These are phyloP conservation scores for Wickerhamomyces mucosus DNA, from an alignment of 805 yeast species.

Conservation along the genomic window DNA sequence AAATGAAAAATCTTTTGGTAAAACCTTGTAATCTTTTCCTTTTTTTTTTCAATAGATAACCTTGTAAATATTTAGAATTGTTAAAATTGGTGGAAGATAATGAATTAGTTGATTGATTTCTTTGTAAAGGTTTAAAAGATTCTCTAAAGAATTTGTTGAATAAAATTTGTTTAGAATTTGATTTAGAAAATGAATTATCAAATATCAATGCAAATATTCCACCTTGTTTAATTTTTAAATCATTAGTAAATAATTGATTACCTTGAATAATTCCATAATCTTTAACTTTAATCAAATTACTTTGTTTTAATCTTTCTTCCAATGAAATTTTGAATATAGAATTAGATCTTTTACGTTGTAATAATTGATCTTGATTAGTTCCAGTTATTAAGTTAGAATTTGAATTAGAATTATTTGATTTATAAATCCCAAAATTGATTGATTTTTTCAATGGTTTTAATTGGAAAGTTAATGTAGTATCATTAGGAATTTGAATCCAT, in stretches of 20 bases:
- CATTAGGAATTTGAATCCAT: slow-evolving; percentile 76
- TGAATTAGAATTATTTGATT: slow-evolving; percentile 10
- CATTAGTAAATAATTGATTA: slow-evolving; percentile 55
- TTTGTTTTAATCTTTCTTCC: slow-evolving; percentile 48
- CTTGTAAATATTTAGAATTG: slow-evolving; percentile 54
- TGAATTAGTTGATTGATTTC: slow-evolving; percentile 12
- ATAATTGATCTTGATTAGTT: too few relatives aligned
- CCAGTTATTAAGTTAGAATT: too few relatives aligned
- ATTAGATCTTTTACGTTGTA: slow-evolving; percentile 25
- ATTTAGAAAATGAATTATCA: slow-evolving; percentile 86
- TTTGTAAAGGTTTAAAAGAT: slow-evolving; percentile 7
- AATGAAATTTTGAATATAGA: slow-evolving; percentile 24
- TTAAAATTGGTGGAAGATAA: slow-evolving; percentile 11
- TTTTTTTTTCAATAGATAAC: slow-evolving; percentile 68
- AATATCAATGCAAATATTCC: slow-evolving; percentile 83
- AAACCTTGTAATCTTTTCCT: slow-evolving; percentile 83
- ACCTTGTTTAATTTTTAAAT: slow-evolving; percentile 45
- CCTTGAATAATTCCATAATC: slow-evolving; percentile 50
- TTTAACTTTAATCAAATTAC: slow-evolving; percentile 40
- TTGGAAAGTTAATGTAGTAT: slow-evolving; percentile 65
- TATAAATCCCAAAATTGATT: slow-evolving; percentile 32
- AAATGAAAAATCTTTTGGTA: slow-evolving; percentile 72
- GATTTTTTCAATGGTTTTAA: slow-evolving; percentile 69
- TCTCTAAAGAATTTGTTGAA: slow-evolving; percentile 37
- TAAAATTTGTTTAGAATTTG: slow-evolving; percentile 69